A percentile compares a stretch with the other conserved stretches of the same genome.
Conservation (phyloP, 148 eudicot species). For the Rhododendron ferrugineum region DNA sequence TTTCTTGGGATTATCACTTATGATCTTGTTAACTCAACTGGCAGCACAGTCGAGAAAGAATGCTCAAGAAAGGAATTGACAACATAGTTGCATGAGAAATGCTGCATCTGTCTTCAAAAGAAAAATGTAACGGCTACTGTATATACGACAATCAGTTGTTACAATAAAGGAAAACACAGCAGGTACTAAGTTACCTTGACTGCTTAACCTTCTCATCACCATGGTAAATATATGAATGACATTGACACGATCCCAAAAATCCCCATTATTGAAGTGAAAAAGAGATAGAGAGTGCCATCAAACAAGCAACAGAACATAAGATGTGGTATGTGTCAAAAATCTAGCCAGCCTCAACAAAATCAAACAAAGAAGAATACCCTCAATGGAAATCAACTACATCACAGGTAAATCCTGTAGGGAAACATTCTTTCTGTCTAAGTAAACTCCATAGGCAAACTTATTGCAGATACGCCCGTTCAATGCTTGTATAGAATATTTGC, state of each 20-base stretch:
- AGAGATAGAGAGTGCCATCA: not conserved
- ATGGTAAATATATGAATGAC: not conserved
- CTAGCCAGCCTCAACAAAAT: not conserved
- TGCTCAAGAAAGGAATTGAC: not conserved
- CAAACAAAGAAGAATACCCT: not conserved
- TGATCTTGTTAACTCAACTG: not conserved
- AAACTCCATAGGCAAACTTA: not conserved
- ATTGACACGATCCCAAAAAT: not conserved
- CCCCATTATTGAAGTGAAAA: not conserved
- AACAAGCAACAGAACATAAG: not conserved
- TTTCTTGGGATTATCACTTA: not conserved
- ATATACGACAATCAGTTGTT: not conserved
- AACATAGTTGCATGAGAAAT: not conserved
- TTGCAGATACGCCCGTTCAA: not conserved
- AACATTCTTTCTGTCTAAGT: not conserved
- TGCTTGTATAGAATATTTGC: slow-evolving; percentile 1
- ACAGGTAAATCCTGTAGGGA: not conserved
- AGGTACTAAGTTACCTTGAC: not conserved
- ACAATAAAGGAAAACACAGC: not conserved
- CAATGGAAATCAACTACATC: not conserved
- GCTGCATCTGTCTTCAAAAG: not conserved
- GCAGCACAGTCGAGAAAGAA: not conserved
- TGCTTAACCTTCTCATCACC: not conserved
- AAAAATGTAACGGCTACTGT: not conserved
- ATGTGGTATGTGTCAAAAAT: not conserved